Evolutionary conservation across 805 yeast species (phyloP), one percentile per base, ranked within the genome.

Genomic region (Ogataea minuta): DNA sequence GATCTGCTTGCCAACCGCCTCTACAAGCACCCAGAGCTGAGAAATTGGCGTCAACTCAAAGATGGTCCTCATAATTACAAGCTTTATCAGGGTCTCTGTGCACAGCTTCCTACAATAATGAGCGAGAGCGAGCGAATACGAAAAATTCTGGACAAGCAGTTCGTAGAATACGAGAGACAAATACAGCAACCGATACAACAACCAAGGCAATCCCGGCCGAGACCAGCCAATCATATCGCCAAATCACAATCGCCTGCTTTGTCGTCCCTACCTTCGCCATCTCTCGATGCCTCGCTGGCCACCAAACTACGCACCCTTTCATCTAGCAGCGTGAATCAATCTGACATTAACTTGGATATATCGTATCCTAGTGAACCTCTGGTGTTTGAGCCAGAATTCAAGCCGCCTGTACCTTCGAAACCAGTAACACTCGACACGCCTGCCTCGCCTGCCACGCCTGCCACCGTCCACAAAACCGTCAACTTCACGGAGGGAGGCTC

Each of bases 401-500:
- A 23, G 20, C 21, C 28, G 9, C 7, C 14, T 3, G 23, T 10
- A 13, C 31, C 16, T 15, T 13, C 31, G 30, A 23, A 14, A 16
- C 21, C 21, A 6, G 19, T n/a, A 12, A 14, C 17, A 17, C 3
- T 20, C 33, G 6, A 4, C 24, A 11, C 16, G n/a, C 6, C 28
- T 14, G 23, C 26, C 32, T 12, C 11, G 34, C 16, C 32, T 14
- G 23, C 26, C 32, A 14, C 11, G 34, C 16, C 32, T 13, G 23
- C 16, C 23, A 6, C 31, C 26, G 23, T 58, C 9, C 76, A 72
- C 47, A 66, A 64, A 45, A 62, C 70, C 0, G 62, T 59, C 17
- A 64, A 67, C 36, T 56, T 54, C 29, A 76, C 81, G 1, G 84
- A 78, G 50, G 74, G 72, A n/a, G 82, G 83, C 0, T 63, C 63